Base-by-base conservation (phyloP, 2,329 filamentous ascomycete species). In the Colletotrichum scovillei region DNA sequence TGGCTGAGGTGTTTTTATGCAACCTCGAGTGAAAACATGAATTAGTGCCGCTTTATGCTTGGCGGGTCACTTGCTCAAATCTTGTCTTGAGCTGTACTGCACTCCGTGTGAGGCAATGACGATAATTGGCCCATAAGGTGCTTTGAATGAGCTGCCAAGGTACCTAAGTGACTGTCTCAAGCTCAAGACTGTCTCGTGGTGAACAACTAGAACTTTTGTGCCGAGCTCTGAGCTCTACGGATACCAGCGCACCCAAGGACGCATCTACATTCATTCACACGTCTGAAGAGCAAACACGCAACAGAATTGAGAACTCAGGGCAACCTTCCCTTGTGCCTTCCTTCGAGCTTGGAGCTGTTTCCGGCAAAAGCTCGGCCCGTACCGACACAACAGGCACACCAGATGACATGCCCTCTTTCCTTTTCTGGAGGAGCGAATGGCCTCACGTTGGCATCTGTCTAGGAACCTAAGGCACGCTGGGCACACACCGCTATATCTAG, bases 311-410 rank as follows among this genome's bases (percentile, higher is more conserved):
- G 42, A 55, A 42, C 52, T 59, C 69, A 46, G 42, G 58, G 38
- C 65, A 72, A 65, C 52, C 69, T 19, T 9, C 5, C 66, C 55
- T 42, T 42, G 38, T 42, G 38, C 38, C 38, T 55, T 60, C 52
- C 52, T 30, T 22, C 64, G 46, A 14, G 14, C 12, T 28, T 30
- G 2, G 49, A 26, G 64, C 19, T 63, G 38, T 26, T 52, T 58
- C 55, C 66, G 56, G 67, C 24, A 42, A 30, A 72, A 64, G 69
- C 69, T 60, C 69, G 65, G 65, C 58, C 65, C 67, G 67, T 65
- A 62, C 70, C 70, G 60, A 26, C 24, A 11, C 26, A n/a, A 63
- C 30, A 70, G 67, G 26, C 46, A 73, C 58, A 60, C 69, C 52
- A 55, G 28, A 60, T 32, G 56, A 38, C 26, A 59, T 69, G n/a